Conservation (phyloP, 352 stramenopile species). For the Globisporangium nunn region DNA sequence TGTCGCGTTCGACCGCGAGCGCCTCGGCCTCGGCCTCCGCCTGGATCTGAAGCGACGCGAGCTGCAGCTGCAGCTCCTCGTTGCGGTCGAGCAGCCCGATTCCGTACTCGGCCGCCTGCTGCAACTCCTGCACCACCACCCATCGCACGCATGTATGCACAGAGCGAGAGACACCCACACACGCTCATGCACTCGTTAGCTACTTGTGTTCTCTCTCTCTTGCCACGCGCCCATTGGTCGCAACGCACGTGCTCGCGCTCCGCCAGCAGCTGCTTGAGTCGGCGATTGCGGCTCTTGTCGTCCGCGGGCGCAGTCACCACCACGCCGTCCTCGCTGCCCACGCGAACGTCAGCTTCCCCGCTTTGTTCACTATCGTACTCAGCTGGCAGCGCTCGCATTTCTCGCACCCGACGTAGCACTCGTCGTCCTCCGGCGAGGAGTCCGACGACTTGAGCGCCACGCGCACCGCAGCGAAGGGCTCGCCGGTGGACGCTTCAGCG, state of each 20-base stretch:
- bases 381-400: background rate
- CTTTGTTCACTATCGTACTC: too few species aligned
- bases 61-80: conserved; percentile 65
- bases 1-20: conserved; percentile 50
- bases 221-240: too few species aligned
- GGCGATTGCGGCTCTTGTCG: conserved; percentile 40
- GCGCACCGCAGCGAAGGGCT: background rate
- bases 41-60: conserved; percentile 65
- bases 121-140: conserved; percentile 44
- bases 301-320: conserved; percentile 38
- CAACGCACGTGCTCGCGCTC: conserved; percentile 35
- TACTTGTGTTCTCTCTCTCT: too few species aligned
- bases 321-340: conserved; percentile 45
- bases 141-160: background rate
- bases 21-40: conserved; percentile 58
- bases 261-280: conserved; percentile 36
- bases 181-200: too few species aligned
- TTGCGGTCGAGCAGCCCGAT: conserved; percentile 69
- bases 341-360: background rate
- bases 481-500: background rate
- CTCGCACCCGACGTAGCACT: conserved; percentile 58
- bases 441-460: conserved; percentile 25
- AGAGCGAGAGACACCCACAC: too few species aligned
- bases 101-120: conserved; percentile 73
- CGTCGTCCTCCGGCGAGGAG: conserved; percentile 37